Evolutionary conservation across 1,284 basidiomycete species (phyloP), one percentile per base, ranked within the genome.

Genomic region (Trametes pubescens): DNA sequence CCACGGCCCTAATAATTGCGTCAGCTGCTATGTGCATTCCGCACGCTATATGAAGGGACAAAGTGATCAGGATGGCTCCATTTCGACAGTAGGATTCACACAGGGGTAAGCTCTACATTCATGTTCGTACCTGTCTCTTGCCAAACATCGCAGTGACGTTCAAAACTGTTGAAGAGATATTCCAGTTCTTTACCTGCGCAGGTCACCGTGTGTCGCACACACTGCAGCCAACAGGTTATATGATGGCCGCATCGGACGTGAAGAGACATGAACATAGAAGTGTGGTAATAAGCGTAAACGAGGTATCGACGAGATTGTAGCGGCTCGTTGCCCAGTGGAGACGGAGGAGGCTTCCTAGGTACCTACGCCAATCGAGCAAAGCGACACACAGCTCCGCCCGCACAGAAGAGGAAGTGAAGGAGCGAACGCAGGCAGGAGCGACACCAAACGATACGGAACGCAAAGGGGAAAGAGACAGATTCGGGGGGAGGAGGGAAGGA

Each of bases 261-360:
- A 14, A 14, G 8, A 47, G 24, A 48, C 47, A 48, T 7, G 14
- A 29, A 29, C 32, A 32, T 21, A 52, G 37, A 37, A 47, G 46
- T 32, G 47, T 57, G 58, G 49, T 53, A 49, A 57, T 49, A 64
- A 61, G 49, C 48, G 47, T 47, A 38, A 16, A 57, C 62, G 47
- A 60, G 67, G 67, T 68, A 68, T 68, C 62, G 62, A 68, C 67
- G 67, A 65, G 67, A 62, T 68, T 68, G 66, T 49, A 64, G 62
- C 59, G 67, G 67, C 67, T 59, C 67, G 67, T 68, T 68, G 61
- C 59, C 65, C 65, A 68, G 64, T 64, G 56, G 38, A 57, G 57
- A 40, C 53, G 21, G 55, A 61, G 40, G 49, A 26, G 18, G 53
- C 44, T 18, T n/a, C 38, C 46, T 47, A 32, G 29, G 29, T 32